phyloP scores from a whole-genome alignment of 371 early-diverging fungal species.

The Mucor indicus region DNA sequence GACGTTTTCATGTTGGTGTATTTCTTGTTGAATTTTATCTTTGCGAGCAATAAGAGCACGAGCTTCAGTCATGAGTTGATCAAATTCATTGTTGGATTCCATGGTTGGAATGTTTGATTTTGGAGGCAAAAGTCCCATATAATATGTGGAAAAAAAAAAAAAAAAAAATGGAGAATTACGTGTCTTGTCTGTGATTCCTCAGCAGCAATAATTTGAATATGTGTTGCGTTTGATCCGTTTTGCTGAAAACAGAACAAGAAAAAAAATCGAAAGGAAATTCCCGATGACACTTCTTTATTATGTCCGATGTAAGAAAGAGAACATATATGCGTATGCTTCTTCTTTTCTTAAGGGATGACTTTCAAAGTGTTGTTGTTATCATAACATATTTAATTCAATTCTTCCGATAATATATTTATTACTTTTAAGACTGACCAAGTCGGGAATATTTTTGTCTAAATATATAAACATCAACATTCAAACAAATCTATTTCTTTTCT shows the following conservation, averaged over 20 bases:
- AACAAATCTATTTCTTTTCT: neutral
- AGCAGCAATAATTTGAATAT: too few relatives aligned
- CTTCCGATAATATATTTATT: neutral
- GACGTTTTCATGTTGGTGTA: constrained; percentile 50
- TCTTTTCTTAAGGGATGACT: too few relatives aligned
- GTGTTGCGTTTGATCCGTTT: too few relatives aligned
- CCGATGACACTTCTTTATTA: neutral
- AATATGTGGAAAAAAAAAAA: neutral
- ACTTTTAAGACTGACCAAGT: constrained; percentile 8
- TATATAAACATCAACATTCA: neutral
- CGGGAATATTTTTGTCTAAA: constrained; percentile 4
- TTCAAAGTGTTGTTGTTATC: neutral
- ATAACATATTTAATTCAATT: neutral
- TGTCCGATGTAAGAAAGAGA: too few relatives aligned
- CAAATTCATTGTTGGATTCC: neutral
- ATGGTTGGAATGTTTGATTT: neutral
- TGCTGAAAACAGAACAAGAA: neutral
- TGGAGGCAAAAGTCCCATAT: constrained; percentile 19
- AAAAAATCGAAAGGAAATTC: neutral
- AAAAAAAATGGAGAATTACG: neutral
- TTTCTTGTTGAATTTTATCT: constrained; percentile 58
- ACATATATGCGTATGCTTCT: too few relatives aligned
- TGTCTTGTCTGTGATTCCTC: too few relatives aligned
- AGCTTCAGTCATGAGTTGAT: constrained; percentile 25
- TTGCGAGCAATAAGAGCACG: constrained; percentile 61